Percentiles rank a stretch among this genome's conserved stretches.
These are phyloP conservation scores for Neckera pumila DNA, from an alignment of 225 moss, liverwort and hornwort genomes.

Conservation along the genomic window DNA sequence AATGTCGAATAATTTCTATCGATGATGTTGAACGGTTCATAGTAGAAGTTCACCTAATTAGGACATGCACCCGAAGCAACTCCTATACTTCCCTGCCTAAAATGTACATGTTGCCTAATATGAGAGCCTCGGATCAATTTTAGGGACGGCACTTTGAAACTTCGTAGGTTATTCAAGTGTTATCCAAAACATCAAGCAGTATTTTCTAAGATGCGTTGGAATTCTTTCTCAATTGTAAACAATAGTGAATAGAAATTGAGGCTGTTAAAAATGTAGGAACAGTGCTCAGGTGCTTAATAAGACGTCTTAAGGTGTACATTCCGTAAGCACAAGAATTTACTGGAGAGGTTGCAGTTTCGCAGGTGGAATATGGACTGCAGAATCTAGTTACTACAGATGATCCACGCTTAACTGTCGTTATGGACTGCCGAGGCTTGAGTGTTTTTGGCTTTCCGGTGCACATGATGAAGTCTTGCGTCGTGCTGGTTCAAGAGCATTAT, in stretches of 20 bases:
- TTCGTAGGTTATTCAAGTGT: not conserved
- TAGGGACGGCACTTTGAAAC: not conserved
- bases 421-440: slow-evolving; percentile 70
- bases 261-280: not conserved
- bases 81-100: not conserved
- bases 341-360: slow-evolving; percentile 57
- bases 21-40: not conserved
- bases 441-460: slow-evolving; percentile 73
- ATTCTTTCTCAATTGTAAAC: not conserved
- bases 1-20: not conserved
- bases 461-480: slow-evolving; percentile 74
- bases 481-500: slow-evolving; percentile 81
- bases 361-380: slow-evolving; percentile 68
- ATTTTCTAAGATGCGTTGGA: not conserved
- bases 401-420: slow-evolving; percentile 59
- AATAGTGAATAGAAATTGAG: not conserved
- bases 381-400: slow-evolving; percentile 42
- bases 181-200: not conserved
- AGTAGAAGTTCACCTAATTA: not conserved
- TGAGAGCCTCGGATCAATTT: not conserved
- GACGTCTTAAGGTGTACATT: not conserved
- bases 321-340: not conserved
- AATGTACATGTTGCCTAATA: not conserved
- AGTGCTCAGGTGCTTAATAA: not conserved
- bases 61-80: not conserved